Conservation (phyloP, 2,329 filamentous ascomycete species). For the Sporothrix humicola region DNA sequence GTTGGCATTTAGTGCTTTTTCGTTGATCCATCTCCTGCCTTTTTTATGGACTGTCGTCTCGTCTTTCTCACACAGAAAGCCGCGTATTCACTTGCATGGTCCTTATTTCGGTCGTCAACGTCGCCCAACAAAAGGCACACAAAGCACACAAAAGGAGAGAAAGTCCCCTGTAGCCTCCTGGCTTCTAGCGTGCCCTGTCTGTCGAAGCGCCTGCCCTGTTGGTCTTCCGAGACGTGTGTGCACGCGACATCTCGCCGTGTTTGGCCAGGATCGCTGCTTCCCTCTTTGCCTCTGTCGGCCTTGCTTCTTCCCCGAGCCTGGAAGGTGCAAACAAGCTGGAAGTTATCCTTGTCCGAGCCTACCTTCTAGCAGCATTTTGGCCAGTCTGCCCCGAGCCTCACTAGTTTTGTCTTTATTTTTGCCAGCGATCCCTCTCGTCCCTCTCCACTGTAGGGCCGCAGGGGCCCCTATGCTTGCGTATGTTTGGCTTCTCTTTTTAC, state of each 20-base stretch:
- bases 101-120: conserved; percentile 4
- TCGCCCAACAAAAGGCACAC: not conserved
- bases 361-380: too few relatives aligned
- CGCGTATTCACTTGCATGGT: conserved; percentile 13
- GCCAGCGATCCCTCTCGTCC: not conserved
- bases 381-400: too few relatives aligned
- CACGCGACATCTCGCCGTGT: conserved; percentile 27
- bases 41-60: not conserved
- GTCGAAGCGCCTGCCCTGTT: not conserved
- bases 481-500: not conserved
- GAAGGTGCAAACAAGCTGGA: too few relatives aligned
- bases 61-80: conserved; percentile 2
- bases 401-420: too few relatives aligned
- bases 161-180: not conserved
- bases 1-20: conserved; percentile 1
- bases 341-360: too few relatives aligned
- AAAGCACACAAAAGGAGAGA: not conserved
- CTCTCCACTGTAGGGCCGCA: not conserved
- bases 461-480: not conserved
- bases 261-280: conserved; percentile 22
- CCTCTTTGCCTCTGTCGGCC: not conserved
- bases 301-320: not conserved
- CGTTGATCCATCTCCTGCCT: not conserved
- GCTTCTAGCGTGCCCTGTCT: not conserved
- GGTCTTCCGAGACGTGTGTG: not conserved